Percentiles rank a stretch among this genome's conserved stretches.
Evolutionary conservation across 2,329 filamentous ascomycete species (phyloP).

Genomic region (Nemania sp.): DNA sequence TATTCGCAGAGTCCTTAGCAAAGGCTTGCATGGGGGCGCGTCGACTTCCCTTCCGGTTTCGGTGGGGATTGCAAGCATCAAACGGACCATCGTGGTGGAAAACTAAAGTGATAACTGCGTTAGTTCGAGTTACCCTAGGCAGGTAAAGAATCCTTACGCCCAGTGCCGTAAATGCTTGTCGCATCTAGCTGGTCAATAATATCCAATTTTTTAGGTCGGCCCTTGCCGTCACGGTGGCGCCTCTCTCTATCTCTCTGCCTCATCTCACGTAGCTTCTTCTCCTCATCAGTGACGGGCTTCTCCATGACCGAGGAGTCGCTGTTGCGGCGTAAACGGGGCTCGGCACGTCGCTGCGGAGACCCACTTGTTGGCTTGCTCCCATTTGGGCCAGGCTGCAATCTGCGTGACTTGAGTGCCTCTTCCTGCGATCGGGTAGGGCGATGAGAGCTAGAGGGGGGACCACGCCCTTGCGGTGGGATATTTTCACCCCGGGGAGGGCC

Average conservation of each 20-base stretch:
- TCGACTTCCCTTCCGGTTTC: slow-evolving; percentile 85
- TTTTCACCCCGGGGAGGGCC: slow-evolving; percentile 61
- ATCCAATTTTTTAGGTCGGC: slow-evolving; percentile 71
- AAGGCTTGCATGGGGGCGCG: slow-evolving; percentile 97
- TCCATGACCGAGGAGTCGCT: slow-evolving; percentile 82
- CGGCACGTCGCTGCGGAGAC: slow-evolving; percentile 56
- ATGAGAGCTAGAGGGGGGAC: slow-evolving; percentile 62
- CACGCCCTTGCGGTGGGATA: slow-evolving; percentile 60
- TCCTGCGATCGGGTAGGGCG: slow-evolving; percentile 75
- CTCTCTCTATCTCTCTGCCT: slow-evolving; percentile 65
- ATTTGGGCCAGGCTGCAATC: slow-evolving; percentile 52
- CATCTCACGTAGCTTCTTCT: slow-evolving; percentile 63
- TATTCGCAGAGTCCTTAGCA: slow-evolving; percentile 91
- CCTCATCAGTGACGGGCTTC: slow-evolving; percentile 70
- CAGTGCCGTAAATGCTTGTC: slow-evolving; percentile 93
- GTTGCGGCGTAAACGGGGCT: slow-evolving; percentile 74
- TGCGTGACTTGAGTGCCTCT: slow-evolving; percentile 68
- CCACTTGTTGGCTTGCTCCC: slow-evolving; percentile 51
- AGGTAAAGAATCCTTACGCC: slow-evolving; percentile 71
- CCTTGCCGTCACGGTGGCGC: slow-evolving; percentile 65
- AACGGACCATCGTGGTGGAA: slow-evolving; percentile 99
- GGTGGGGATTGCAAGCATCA: slow-evolving; percentile 93
- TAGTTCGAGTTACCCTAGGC: background rate
- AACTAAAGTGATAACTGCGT: slow-evolving; percentile 63
- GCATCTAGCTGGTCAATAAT: slow-evolving; percentile 97